Base-by-base conservation (phyloP, 441 rosid genomes). In the Euphorbia schlechtendalii region DNA sequence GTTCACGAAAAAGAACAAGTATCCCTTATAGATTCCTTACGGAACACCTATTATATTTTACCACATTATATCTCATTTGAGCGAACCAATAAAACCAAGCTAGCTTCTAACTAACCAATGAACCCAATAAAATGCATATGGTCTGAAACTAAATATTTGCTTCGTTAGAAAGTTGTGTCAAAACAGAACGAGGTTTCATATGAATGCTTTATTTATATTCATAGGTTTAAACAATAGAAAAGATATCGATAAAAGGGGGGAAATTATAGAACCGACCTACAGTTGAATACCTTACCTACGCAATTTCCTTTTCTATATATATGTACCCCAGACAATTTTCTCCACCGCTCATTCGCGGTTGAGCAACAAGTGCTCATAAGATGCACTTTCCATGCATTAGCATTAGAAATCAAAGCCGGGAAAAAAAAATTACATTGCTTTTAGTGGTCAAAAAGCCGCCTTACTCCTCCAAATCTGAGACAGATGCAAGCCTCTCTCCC, bases 401-500 rank as follows among this genome's bases (percentile, higher is more conserved):
- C 52, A 48, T 17, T 17, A 57, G 14, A 59, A 36, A 0, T 59
- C 63, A 17, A 45, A 43, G 66, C 22, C 18, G n/a, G 41, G 36
- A 27, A 27, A 2, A 34, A 43, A 60, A 48, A 64, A 36, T 46
- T 18, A 18, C 20, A 30, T 48, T n/a, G 15, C 40, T 64, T 57
- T 24, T n/a, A 55, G 10, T 25, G 15, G 45, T 30, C 21, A 55
- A 32, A 43, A 15, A 22, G 30, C 22, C 52, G 15, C 59, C 41
- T 77, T 69, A 74, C 68, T 75, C 74, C 51, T 74, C 82, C 13
- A 71, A 73, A 53, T 63, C 70, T 12, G 73, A 61, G 13, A 53
- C 36, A 40, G 86, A 68, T 21, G 89, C 65, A 46, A 94, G 96
- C 69, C 75, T 80, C 66, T 82, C 88, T 67, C 87, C 88, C 81